Percentiles rank a stretch among this genome's conserved stretches.
Evolutionary conservation across 2,329 filamentous ascomycete species (phyloP).

Genomic region (Fusarium kyushuense): DNA sequence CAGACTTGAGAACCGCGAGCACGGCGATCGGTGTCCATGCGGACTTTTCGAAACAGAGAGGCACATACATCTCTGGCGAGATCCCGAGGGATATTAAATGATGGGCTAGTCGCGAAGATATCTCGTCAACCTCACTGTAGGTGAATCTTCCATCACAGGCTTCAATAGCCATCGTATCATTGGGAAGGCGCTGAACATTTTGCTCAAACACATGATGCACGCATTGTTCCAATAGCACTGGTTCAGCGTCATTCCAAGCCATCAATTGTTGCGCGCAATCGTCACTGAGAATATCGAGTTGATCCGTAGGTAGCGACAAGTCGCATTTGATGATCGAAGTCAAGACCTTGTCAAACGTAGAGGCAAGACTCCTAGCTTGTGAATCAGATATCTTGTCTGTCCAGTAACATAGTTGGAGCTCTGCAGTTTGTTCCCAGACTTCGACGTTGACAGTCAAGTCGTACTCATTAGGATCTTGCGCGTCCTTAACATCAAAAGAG

Average conservation of each 20-base stretch:
- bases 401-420: constrained; percentile 44
- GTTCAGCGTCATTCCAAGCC: constrained; percentile 46
- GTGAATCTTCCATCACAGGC: constrained; percentile 60
- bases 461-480: constrained; percentile 40
- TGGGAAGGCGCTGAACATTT: constrained; percentile 49
- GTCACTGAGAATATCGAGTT: constrained; percentile 38
- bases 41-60: constrained; percentile 56
- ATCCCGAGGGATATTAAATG: constrained; percentile 52
- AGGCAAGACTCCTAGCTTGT: constrained; percentile 39
- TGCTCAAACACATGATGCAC: constrained; percentile 58
- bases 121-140: constrained; percentile 48
- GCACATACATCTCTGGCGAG: constrained; percentile 45
- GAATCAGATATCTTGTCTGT: constrained; percentile 35
- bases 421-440: constrained; percentile 36
- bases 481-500: constrained; percentile 31
- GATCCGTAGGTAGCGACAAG: not conserved
- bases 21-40: constrained; percentile 52
- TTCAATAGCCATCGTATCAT: constrained; percentile 53
- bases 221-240: constrained; percentile 39
- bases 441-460: constrained; percentile 41
- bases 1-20: constrained; percentile 54
- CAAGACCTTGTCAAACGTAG: constrained; percentile 33
- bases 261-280: constrained; percentile 28
- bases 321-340: constrained; percentile 12
- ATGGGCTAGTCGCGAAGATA: constrained; percentile 49